Percentiles rank a stretch among this genome's conserved stretches.
phyloP scores from a whole-genome alignment of 495 filamentous ascomycete species.

The Neurospora sublineolata region DNA sequence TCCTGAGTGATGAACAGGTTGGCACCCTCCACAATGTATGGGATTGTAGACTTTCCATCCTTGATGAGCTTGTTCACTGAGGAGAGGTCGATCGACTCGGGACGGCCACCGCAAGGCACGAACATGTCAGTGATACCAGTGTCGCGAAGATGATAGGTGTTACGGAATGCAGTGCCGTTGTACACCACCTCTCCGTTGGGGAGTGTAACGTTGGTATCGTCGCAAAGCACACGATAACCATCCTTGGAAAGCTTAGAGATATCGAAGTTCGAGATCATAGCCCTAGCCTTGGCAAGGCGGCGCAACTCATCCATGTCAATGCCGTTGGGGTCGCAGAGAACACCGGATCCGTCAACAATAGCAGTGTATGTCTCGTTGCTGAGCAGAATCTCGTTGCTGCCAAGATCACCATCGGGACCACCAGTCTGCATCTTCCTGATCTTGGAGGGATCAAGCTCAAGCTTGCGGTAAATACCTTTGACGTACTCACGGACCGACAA shows the following conservation, averaged over 20 bases:
- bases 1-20: slow-evolving; percentile 99
- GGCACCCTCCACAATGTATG: slow-evolving; percentile 94
- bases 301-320: slow-evolving; percentile 73
- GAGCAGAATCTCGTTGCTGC: slow-evolving; percentile 94
- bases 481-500: slow-evolving; percentile 92
- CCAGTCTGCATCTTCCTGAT: slow-evolving; percentile 94
- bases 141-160: slow-evolving; percentile 84
- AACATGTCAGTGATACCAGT: slow-evolving; percentile 71
- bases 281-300: slow-evolving; percentile 73
- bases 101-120: slow-evolving; percentile 92
- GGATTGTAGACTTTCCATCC: slow-evolving; percentile 71
- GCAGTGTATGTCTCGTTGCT: slow-evolving; percentile 88
- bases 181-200: slow-evolving; percentile 75
- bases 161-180: slow-evolving; percentile 93
- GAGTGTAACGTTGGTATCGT: slow-evolving; percentile 75
- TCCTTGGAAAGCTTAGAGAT: slow-evolving; percentile 70
- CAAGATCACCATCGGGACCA: slow-evolving; percentile 91
- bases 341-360: slow-evolving; percentile 90
- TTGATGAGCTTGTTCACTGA: slow-evolving; percentile 75
- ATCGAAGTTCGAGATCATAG: slow-evolving; percentile 86
- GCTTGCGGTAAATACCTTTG: slow-evolving; percentile 91
- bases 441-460: slow-evolving; percentile 69
- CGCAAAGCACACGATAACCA: slow-evolving; percentile 87
- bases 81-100: slow-evolving; percentile 89
- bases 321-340: slow-evolving; percentile 85